Conservation (phyloP, 805 yeast species). For the Blastobotrys attinorum region DNA sequence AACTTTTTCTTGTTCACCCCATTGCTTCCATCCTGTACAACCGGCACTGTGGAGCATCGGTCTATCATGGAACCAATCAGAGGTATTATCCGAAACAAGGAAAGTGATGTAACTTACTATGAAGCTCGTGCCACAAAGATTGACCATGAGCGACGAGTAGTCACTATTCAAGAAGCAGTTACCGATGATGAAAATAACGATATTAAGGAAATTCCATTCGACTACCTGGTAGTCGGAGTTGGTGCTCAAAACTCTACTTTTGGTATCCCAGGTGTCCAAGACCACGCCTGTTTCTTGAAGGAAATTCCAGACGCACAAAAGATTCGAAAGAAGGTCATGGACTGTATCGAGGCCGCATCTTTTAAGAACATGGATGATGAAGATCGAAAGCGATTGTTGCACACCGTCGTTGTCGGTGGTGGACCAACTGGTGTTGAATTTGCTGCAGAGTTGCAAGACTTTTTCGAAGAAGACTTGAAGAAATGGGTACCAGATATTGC, state of each 20-base stretch:
- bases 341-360: slow-evolving; percentile 82
- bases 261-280: slow-evolving; percentile 87
- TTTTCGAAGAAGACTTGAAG: slow-evolving; percentile 80
- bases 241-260: slow-evolving; percentile 95
- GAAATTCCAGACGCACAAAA: slow-evolving; percentile 83
- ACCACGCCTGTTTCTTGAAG: slow-evolving; percentile 80
- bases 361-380: slow-evolving; percentile 57
- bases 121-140: slow-evolving; percentile 88
- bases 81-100: slow-evolving; percentile 66
- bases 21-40: slow-evolving; percentile 88
- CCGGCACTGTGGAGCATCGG: slow-evolving; percentile 82
- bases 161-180: slow-evolving; percentile 42
- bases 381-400: slow-evolving; percentile 77
- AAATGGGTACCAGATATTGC: slow-evolving; percentile 87
- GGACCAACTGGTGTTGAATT: slow-evolving; percentile 99
- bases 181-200: slow-evolving; percentile 34
- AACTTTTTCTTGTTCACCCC: slow-evolving; percentile 95
- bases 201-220: slow-evolving; percentile 50
- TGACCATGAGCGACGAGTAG: slow-evolving; percentile 60
- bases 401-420: slow-evolving; percentile 92
- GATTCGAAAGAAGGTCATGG: slow-evolving; percentile 76
- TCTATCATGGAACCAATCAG: slow-evolving; percentile 93
- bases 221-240: slow-evolving; percentile 83
- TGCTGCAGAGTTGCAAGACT: slow-evolving; percentile 94
- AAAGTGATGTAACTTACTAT: slow-evolving; percentile 70